A percentile compares a stretch with the other conserved stretches of the same genome.
Evolutionary conservation across 2,329 filamentous ascomycete species (phyloP).

Genomic region (Sarocladium strictum): DNA sequence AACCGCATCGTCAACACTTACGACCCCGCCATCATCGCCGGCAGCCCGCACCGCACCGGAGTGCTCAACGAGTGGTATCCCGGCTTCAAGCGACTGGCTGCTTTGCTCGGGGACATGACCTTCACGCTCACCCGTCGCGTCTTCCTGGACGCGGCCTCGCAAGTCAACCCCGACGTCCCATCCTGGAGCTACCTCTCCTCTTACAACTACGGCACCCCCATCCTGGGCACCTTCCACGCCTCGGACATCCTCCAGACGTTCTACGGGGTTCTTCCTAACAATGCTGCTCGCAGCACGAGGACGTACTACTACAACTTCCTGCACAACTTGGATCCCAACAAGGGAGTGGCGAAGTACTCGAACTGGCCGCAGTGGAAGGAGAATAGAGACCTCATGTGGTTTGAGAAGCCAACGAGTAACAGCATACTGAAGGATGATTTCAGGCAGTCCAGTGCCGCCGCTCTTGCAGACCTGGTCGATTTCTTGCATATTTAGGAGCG

Average conservation of each 20-base stretch:
- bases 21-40: conserved; percentile 44
- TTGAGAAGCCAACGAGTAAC: conserved; percentile 27
- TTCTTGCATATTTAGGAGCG: conserved; percentile 19
- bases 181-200: conserved; percentile 71
- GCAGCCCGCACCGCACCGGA: conserved; percentile 67
- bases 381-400: conserved; percentile 44
- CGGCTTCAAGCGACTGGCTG: conserved; percentile 70
- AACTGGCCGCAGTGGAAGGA: conserved; percentile 37
- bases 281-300: conserved; percentile 53
- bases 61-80: conserved; percentile 67
- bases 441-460: conserved; percentile 22
- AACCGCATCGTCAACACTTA: conserved; percentile 57
- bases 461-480: conserved; percentile 19
- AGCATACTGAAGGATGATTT: conserved; percentile 31
- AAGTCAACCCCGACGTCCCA: conserved; percentile 51
- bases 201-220: conserved; percentile 64
- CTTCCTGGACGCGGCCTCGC: conserved; percentile 46
- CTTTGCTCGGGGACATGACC: conserved; percentile 67
- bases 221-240: conserved; percentile 72
- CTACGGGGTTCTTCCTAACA: conserved; percentile 56
- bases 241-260: conserved; percentile 66
- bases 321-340: conserved; percentile 65
- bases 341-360: conserved; percentile 32
- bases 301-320: conserved; percentile 71
- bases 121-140: conserved; percentile 67